Base-by-base conservation (phyloP, 1,139 yeast genomes). In the Geotrichum macrosporum region DNA sequence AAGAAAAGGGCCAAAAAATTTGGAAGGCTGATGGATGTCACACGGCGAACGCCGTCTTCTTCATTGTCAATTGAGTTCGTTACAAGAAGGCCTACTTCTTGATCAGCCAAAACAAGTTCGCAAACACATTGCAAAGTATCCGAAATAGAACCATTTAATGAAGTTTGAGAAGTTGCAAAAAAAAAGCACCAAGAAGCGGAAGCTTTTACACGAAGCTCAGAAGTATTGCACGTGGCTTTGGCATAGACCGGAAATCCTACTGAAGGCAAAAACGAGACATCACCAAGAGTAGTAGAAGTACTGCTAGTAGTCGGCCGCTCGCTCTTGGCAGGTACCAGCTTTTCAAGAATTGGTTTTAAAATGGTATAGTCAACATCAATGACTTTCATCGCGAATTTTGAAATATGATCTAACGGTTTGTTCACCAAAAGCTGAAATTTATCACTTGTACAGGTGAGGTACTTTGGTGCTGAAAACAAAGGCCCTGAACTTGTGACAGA, bases 161-260 rank as follows among this genome's bases (percentile, higher is more conserved):
- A 13, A 6, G 38, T 18, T 18, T 41, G 41, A 9, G 42, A 41
- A 10, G 42, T 40, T 4, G 49, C 45, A 40, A 46, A 35, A 32
- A 40, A 46, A 12, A 46, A 30, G 22, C 49, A 46, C 49, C 49
- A 46, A 24, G 49, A 46, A 3, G 38, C n/a, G 18, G 45, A 35
- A n/a, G 32, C 32, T 13, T 46, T 46, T 6, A 46, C 26, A 5
- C 45, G 37, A 18, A 46, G 27, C n/a, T 46, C 49, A n/a, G 49
- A 40, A n/a, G 42, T 41, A 24, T 35, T 35, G 30, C 45, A 46
- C 3, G 35, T 24, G 6, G 41, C 46, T 21, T 24, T 24, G 8
- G 32, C 35, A 21, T 29, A 41, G n/a, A 46, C 26, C 18, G 49
- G 49, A 21, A 40, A 46, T 3, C 34, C 24, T 3, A 37, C 2